A percentile compares a stretch with the other conserved stretches of the same genome.
Conservation (phyloP, 2,329 filamentous ascomycete genomes). For the Colletotrichum scovillei region DNA sequence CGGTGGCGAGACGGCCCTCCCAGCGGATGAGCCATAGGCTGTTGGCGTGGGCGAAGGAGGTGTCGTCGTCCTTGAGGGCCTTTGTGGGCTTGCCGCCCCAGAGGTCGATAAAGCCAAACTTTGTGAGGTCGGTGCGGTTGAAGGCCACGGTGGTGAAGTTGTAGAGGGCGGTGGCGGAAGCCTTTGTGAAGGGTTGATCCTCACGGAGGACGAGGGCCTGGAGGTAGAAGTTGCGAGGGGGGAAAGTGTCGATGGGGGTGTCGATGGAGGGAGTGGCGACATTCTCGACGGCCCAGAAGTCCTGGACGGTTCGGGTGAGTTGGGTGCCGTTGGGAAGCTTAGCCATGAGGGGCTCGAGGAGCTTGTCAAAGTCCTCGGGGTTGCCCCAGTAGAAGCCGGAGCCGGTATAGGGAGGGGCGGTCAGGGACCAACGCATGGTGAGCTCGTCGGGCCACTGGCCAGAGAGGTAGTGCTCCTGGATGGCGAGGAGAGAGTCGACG, state of each 20-base stretch:
- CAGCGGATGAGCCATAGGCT: constrained; percentile 50
- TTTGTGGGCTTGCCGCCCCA: constrained; percentile 30
- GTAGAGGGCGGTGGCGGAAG: constrained; percentile 27
- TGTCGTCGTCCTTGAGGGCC: constrained; percentile 49
- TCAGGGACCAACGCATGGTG: constrained; percentile 33
- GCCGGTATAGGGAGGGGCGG: constrained; percentile 25
- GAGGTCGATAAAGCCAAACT: constrained; percentile 35
- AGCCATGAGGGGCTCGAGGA: constrained; percentile 30
- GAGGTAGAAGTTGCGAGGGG: constrained; percentile 35
- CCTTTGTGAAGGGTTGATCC: constrained; percentile 34
- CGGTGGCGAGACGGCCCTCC: constrained; percentile 39
- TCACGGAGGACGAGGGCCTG: constrained; percentile 33
- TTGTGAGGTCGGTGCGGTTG: constrained; percentile 34
- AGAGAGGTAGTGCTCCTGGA: constrained; percentile 32
- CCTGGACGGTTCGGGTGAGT: constrained; percentile 27
- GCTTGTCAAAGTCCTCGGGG: constrained; percentile 30
- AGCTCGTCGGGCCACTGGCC: constrained; percentile 33
- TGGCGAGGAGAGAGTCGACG: constrained; percentile 29
- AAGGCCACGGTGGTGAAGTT: constrained; percentile 28
- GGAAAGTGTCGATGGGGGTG: constrained; percentile 25
- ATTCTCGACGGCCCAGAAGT: constrained; percentile 35
- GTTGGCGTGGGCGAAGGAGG: constrained; percentile 53
- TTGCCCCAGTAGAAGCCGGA: constrained; percentile 36
- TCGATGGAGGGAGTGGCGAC: constrained; percentile 32
- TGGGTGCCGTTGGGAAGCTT: constrained; percentile 25